Base-by-base conservation (phyloP, 495 filamentous ascomycete species). In the Penicillium maclennaniae region DNA sequence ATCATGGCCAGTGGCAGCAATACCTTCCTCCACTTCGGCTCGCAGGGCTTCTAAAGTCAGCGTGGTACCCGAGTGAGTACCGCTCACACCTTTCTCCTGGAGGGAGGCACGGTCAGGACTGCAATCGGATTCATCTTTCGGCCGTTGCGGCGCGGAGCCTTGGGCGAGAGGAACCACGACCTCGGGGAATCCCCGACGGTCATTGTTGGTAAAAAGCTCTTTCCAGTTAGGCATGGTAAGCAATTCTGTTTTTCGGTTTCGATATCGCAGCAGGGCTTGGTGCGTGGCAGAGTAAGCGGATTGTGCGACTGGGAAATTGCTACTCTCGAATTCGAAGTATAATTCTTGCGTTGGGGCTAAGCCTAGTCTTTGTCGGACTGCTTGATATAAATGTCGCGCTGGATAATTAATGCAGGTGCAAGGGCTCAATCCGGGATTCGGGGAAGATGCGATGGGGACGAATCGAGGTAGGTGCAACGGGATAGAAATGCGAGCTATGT, bases 41-140 rank as follows among this genome's bases (percentile, higher is more conserved):
- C 71, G 68, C 25, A 82, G 67, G 25, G 59, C 63, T 49, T 81
- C 76, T 26, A 81, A 54, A 16, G 77, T 81, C 51, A 73, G 57
- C 42, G 65, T 63, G 44, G 54, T 62, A 49, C 62, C 61, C 27
- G 63, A 52, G 19, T 58, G 60, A 42, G 62, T 42, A 17, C 68
- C 58, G 19, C 53, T 62, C 19, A 63, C 55, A n/a, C 65, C 63
- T 26, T 74, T 68, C 38, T 75, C 65, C 37, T 68, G 58, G 28
- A 65, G 54, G 21, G 60, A 53, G 21, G 63, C 63, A 20, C 50
- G 58, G 51, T 73, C 68, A n/a, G 69, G 54, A 41, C 61, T 67
- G 38, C 44, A 42, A 26, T 51, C 58, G 31, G 56, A 59, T 34
- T 51, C 50, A 34, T 58, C 52, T 7, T 58, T 57, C 28, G 50